A percentile compares a stretch with the other conserved stretches of the same genome.
Conservation (phyloP, 169 alveolate species). For the Nephromyces sp. region DNA sequence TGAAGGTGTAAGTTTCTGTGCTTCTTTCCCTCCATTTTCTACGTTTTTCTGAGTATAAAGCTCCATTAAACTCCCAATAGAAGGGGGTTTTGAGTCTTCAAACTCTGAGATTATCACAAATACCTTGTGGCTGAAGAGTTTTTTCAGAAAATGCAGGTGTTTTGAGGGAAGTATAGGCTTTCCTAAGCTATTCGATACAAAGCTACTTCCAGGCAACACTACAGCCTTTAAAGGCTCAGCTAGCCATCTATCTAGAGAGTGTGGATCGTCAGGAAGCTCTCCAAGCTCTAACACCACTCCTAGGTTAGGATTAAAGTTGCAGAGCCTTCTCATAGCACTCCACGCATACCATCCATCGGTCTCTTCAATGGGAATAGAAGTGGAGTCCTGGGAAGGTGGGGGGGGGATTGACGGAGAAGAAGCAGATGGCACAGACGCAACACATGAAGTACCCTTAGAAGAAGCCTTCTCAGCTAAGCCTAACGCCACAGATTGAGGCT, state of each 20-base stretch:
- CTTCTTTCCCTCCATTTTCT: no score
- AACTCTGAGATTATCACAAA: background rate
- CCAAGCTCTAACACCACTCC: background rate
- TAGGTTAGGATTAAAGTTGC: background rate
- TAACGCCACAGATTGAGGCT: no score
- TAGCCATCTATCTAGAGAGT: conserved; percentile 28
- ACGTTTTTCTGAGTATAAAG: no score
- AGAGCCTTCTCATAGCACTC: background rate
- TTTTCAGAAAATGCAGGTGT: background rate
- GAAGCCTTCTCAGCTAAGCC: no score
- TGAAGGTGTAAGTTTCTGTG: no score
- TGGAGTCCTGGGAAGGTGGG: no score
- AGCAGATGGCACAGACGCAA: no score
- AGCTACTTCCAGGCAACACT: conserved; percentile 9
- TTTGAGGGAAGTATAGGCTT: background rate
- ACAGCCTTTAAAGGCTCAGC: conserved; percentile 29
- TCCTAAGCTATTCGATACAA: background rate
- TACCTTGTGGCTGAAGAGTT: background rate
- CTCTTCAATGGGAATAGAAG: no score
- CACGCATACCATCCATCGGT: background rate
- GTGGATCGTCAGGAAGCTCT: conserved; percentile 18
- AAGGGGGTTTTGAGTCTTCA: background rate
- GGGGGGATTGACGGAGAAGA: no score
- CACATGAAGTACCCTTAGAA: no score
- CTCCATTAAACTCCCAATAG: no score